Conservation (phyloP, 2,329 filamentous ascomycete species). For the Anthostomella pinea region DNA sequence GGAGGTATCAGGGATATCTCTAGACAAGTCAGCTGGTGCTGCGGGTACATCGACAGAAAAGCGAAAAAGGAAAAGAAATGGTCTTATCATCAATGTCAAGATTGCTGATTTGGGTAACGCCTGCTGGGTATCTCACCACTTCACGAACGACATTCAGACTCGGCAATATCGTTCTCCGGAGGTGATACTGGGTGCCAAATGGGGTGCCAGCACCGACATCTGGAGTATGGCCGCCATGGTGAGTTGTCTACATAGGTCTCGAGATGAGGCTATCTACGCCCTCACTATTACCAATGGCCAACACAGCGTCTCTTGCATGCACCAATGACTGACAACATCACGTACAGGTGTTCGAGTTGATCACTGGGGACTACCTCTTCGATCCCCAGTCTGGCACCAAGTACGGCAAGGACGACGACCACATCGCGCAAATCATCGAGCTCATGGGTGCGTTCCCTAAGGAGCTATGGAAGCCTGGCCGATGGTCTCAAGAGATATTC, state of each 20-base stretch:
- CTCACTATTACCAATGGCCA: too few species aligned
- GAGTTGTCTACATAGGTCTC: too few species aligned
- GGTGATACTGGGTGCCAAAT: slow-evolving; percentile 94
- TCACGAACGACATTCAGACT: slow-evolving; percentile 98
- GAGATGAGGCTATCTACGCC: too few species aligned
- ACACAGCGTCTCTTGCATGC: too few species aligned
- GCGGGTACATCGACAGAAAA: slow-evolving; percentile 54
- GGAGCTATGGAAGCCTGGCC: slow-evolving; percentile 84
- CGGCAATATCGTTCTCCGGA: slow-evolving; percentile 96
- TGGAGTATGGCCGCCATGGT: slow-evolving; percentile 99
- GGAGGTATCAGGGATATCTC: slow-evolving; percentile 91
- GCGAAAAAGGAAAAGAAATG: slow-evolving; percentile 59
- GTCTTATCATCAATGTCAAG: slow-evolving; percentile 86
- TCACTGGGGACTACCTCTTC: slow-evolving; percentile 97
- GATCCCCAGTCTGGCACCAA: slow-evolving; percentile 98
- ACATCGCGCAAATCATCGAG: slow-evolving; percentile 98
- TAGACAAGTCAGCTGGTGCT: slow-evolving; percentile 63
- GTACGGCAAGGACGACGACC: slow-evolving; percentile 98
- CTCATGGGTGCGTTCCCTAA: slow-evolving; percentile 91
- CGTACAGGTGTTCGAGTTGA: slow-evolving; percentile 85
- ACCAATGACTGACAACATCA: too few species aligned
- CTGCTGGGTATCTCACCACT: slow-evolving; percentile 98
- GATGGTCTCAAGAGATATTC: slow-evolving; percentile 99
- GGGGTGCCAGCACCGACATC: slow-evolving; percentile 98
- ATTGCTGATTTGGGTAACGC: slow-evolving; percentile 98